phyloP scores from a whole-genome alignment of 768 basidiomycete species.

The Leccinum sublutescens region DNA sequence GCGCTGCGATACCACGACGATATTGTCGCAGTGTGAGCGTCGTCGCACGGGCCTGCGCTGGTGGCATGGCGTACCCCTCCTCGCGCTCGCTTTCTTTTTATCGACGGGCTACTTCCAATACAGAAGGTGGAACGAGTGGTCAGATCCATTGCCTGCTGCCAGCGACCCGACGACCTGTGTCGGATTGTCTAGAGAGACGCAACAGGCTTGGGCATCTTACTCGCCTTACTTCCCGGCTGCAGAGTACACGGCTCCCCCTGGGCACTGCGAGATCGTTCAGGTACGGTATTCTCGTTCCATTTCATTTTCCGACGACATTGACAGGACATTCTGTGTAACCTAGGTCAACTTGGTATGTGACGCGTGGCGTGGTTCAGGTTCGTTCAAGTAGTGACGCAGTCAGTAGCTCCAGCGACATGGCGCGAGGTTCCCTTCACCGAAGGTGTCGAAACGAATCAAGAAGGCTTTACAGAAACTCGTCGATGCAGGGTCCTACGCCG shows the following conservation, averaged over 20 bases:
- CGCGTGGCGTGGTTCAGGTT: too few relatives aligned
- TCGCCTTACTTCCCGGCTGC: constrained; percentile 55
- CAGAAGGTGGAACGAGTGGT: constrained; percentile 8
- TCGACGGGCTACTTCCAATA: constrained; percentile 11
- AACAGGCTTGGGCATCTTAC: constrained; percentile 56
- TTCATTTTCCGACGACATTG: not conserved
- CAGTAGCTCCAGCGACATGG: constrained; percentile 77
- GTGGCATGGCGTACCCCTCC: constrained; percentile 2
- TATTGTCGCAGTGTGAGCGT: not conserved
- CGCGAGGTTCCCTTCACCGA: constrained; percentile 67
- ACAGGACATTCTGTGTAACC: not conserved
- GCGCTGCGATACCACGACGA: not conserved
- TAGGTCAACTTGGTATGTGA: constrained; percentile 32
- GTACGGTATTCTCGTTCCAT: constrained; percentile 29
- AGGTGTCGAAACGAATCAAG: constrained; percentile 42
- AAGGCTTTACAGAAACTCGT: constrained; percentile 54
- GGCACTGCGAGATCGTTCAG: constrained; percentile 53
- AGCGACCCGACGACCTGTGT: not conserved
- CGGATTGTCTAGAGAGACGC: constrained; percentile 21
- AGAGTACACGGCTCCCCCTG: constrained; percentile 46
- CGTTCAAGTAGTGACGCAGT: constrained; percentile 4
- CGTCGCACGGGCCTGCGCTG: not conserved
- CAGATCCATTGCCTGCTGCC: not conserved
- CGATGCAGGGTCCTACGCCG: constrained; percentile 42
- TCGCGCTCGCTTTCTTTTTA: constrained; percentile 17